A percentile compares a stretch with the other conserved stretches of the same genome.
phyloP scores from a whole-genome alignment of 305 asterid species.

The Nicotiana rustica region DNA sequence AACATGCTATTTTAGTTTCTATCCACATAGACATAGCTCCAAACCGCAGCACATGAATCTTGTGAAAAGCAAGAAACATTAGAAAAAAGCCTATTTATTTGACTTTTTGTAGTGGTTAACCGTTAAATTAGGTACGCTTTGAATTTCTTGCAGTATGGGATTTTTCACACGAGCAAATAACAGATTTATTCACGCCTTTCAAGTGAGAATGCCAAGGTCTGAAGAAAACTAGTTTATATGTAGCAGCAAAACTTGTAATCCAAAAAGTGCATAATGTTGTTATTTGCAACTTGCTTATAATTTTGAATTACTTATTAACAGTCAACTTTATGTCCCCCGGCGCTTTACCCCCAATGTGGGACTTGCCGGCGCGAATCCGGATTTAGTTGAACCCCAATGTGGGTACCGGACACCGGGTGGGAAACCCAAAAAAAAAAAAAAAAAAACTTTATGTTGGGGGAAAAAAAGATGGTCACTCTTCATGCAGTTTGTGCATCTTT shows the following conservation, averaged over 20 bases:
- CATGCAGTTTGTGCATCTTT: no score
- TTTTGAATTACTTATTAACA: no score
- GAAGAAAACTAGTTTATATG: neutral
- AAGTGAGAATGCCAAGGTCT: neutral
- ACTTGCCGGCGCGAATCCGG: no score
- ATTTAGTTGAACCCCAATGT: no score
- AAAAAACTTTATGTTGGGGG: no score
- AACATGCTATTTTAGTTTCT: constrained; percentile 21
- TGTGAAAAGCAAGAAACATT: constrained; percentile 39
- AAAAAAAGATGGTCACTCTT: no score
- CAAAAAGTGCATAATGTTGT: no score
- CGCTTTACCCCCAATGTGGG: no score
- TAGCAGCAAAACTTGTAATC: neutral
- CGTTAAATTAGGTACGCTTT: neutral
- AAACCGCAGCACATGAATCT: constrained; percentile 37
- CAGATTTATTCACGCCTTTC: neutral
- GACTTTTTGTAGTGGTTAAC: neutral
- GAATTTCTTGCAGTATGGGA: neutral
- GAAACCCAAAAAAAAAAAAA: no score
- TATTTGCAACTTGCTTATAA: no score
- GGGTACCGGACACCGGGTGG: no score
- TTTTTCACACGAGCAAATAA: neutral
- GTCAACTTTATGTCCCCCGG: no score
- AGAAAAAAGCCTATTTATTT: neutral
- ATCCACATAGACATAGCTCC: constrained; percentile 28